phyloP scores from a whole-genome alignment of 1,284 basidiomycete species.

The Ceratobasidium sp. region DNA sequence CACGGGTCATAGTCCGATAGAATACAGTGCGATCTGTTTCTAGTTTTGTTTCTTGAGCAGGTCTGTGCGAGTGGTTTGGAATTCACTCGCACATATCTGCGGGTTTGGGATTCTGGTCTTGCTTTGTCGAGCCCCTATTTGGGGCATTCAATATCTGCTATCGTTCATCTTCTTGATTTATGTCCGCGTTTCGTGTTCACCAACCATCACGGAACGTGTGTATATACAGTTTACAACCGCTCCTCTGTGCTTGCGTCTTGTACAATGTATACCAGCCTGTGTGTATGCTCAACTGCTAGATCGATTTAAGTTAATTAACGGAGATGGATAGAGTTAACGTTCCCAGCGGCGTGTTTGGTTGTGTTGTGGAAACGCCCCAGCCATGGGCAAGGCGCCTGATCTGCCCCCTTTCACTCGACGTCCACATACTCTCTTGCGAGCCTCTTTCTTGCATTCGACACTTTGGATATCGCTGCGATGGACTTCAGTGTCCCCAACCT shows the following conservation, averaged over 20 bases:
- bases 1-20: constrained; percentile 23
- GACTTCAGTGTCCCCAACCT: not conserved
- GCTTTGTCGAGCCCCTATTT: not conserved
- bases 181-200: constrained; percentile 11
- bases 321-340: too few relatives aligned
- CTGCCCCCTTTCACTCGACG: constrained; percentile 14
- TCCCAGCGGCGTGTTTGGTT: constrained; percentile 11
- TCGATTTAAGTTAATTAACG: too few relatives aligned
- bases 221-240: constrained; percentile 18
- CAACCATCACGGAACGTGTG: constrained; percentile 6
- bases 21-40: not conserved
- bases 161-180: not conserved
- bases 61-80: constrained; percentile 11
- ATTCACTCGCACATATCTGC: not conserved
- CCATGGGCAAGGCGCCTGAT: not conserved
- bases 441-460: not conserved
- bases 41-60: not conserved
- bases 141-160: not conserved
- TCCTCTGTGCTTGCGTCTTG: not conserved
- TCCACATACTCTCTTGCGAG: not conserved
- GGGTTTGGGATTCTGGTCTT: not conserved
- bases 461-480: too few relatives aligned
- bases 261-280: constrained; percentile 5
- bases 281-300: too few relatives aligned
- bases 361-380: constrained; percentile 16